A percentile compares a stretch with the other conserved stretches of the same genome.
Evolutionary conservation across 2,329 filamentous ascomycete species (phyloP).

Genomic region (Fusarium phyllophilum): DNA sequence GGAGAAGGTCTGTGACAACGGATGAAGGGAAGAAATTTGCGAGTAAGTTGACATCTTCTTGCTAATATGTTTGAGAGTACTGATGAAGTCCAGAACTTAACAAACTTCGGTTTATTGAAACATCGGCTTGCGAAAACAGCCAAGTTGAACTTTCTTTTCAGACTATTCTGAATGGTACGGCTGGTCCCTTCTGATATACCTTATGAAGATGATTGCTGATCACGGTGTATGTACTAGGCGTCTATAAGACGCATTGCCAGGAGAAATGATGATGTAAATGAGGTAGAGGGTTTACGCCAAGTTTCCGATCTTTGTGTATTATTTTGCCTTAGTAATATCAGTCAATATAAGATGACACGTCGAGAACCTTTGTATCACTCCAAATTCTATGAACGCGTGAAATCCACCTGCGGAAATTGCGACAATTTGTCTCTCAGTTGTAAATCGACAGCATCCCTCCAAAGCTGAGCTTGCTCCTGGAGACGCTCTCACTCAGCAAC

Average conservation of each 20-base stretch:
- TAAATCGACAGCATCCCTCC: too few relatives aligned
- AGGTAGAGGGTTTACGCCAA: too few relatives aligned
- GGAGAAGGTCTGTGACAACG: not conserved
- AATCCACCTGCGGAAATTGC: fast-evolving
- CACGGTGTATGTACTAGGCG: fast-evolving
- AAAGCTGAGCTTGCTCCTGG: fast-evolving
- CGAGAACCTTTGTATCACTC: fast-evolving
- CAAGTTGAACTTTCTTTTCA: not conserved
- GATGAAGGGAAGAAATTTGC: slow-evolving; percentile 2
- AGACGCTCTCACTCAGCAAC: not conserved
- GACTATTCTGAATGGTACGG: not conserved
- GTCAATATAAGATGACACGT: fast-evolving
- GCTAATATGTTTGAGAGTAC: fast-evolving
- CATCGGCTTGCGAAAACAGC: not conserved
- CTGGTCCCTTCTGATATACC: fast-evolving
- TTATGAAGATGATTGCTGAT: fast-evolving
- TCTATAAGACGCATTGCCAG: not conserved
- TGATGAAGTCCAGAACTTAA: not conserved
- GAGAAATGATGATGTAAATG: not conserved
- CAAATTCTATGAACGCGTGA: not conserved
- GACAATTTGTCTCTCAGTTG: fast-evolving
- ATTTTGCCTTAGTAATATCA: not conserved
- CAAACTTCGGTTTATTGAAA: slow-evolving; percentile 3
- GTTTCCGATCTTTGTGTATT: not conserved
- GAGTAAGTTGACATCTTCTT: not conserved